Base-by-base conservation (phyloP, 352 stramenopile species). In the Globisporangium abappressorium region DNA sequence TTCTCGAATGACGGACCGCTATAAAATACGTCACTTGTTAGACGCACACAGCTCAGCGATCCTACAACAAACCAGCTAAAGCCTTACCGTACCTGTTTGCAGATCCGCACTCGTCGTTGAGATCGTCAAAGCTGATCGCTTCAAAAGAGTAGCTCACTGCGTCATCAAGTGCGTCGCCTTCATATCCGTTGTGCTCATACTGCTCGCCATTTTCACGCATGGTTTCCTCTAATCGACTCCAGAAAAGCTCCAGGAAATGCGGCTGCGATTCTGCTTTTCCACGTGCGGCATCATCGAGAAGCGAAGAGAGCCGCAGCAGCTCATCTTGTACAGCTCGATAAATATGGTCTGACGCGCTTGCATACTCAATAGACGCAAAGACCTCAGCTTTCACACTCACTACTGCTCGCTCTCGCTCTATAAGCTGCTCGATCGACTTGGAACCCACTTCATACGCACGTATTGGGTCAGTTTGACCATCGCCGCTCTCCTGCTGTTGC, bases 51-150 rank as follows among this genome's bases (percentile, higher is more conserved):
- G 14, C 15, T 47, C 15, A 18, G 20, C 0, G 20, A 8, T 8
- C 5, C 6, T 20, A 47, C 5, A 18, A n/a, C 12, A 18, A 12
- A 20, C 38, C 20, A 47, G 38, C 14, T 18, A 7, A 47, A 47
- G 38, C 5, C 8, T 5, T 20, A 4, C 7, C 65, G 7, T 54
- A 87, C 79, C 77, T 87, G 64, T 74, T 69, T 5, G 68, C 70
- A 14, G 76, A 82, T 46, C 67, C 70, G 5, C 68, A 81, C 46
- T 77, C 66, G n/a, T 82, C 79, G 34, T 76, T 68, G 7, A 76
- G 65, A 33, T 84, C 77, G 20, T 84, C 76, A 47, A 87, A 85
- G 5, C 64, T 79, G 20, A 87, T 64, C 15, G 70, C 72, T 38
- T 84, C 77, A 38, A 77, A 81, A 6, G 73, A 79, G 47, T 57